Percentiles rank a stretch among this genome's conserved stretches.
Conservation (phyloP, 352 stramenopile genomes). For the Pythium pyrilobum region DNA sequence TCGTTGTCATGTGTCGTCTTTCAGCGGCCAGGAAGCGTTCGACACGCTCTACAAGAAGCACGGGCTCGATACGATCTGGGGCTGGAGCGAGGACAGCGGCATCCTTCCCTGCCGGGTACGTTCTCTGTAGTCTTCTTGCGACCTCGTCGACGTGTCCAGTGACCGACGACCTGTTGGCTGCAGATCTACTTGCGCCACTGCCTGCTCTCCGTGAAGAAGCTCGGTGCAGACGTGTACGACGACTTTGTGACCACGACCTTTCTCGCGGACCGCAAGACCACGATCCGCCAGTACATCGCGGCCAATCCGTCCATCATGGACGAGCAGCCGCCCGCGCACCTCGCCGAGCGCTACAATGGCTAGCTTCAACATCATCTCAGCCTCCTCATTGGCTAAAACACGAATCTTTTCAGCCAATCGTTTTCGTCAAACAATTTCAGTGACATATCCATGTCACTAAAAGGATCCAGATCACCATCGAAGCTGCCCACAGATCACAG, state of each 20-base stretch:
- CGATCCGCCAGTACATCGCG: constrained; percentile 80
- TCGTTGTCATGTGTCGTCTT: background rate
- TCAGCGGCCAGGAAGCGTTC: constrained; percentile 78
- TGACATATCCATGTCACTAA: too few relatives aligned
- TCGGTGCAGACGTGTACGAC: constrained; percentile 54
- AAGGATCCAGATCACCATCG: constrained; percentile 4
- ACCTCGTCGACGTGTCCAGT: too few relatives aligned
- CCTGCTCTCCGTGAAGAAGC: constrained; percentile 81
- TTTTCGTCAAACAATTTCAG: too few relatives aligned
- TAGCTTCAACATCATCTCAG: constrained; percentile 11
- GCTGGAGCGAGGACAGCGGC: constrained; percentile 72
- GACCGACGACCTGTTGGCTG: too few relatives aligned
- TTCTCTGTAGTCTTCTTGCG: background rate
- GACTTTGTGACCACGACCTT: constrained; percentile 90
- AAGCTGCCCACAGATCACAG: background rate
- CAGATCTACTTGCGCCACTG: constrained; percentile 93
- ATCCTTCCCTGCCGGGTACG: constrained; percentile 82
- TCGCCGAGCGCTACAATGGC: constrained; percentile 77
- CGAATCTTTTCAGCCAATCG: background rate
- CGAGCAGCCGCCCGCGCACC: constrained; percentile 60
- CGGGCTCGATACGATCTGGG: constrained; percentile 90
- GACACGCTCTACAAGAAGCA: constrained; percentile 80
- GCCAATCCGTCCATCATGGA: constrained; percentile 78
- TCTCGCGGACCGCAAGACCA: constrained; percentile 86
- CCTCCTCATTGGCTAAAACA: background rate